phyloP scores from a whole-genome alignment of 352 stramenopile species.

The Globisporangium mamillatum region DNA sequence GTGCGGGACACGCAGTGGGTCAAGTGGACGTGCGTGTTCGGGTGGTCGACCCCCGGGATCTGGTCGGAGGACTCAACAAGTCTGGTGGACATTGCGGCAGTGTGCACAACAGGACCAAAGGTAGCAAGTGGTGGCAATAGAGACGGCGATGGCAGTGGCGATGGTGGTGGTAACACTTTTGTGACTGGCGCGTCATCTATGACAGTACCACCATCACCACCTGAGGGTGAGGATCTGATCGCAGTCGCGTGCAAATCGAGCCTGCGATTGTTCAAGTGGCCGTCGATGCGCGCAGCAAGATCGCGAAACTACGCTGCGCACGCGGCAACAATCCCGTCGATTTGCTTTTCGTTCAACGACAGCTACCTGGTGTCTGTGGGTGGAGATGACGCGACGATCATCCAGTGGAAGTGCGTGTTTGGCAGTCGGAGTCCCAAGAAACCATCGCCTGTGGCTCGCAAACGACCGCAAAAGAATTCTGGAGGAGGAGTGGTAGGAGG shows the following conservation, averaged over 20 bases:
- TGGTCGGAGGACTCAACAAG: conserved; percentile 54
- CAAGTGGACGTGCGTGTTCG: conserved; percentile 70
- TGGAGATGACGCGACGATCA: conserved; percentile 53
- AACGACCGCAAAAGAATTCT: conserved; percentile 5
- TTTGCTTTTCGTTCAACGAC: conserved; percentile 52
- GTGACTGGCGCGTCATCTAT: not conserved
- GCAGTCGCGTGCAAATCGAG: conserved; percentile 46
- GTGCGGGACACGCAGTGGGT: conserved; percentile 57
- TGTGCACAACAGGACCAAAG: conserved; percentile 38
- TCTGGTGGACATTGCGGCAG: conserved; percentile 45
- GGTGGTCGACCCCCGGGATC: conserved; percentile 60
- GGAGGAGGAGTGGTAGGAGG: not conserved
- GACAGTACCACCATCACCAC: not conserved
- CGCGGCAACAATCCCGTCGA: conserved; percentile 38
- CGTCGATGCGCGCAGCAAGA: conserved; percentile 36
- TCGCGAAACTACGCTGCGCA: conserved; percentile 46
- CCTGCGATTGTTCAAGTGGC: conserved; percentile 56
- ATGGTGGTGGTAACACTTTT: not conserved
- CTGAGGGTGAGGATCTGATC: conserved; percentile 36
- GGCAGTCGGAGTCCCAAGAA: conserved; percentile 7
- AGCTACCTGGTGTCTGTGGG: conserved; percentile 48
- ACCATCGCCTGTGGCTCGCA: conserved; percentile 7
- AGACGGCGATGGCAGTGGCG: not conserved
- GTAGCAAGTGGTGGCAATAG: conserved; percentile 2
- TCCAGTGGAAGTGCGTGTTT: conserved; percentile 46